These are phyloP conservation scores for Tagetes erecta DNA, from an alignment of 129 eudicot genomes.

Conservation along the genomic window DNA sequence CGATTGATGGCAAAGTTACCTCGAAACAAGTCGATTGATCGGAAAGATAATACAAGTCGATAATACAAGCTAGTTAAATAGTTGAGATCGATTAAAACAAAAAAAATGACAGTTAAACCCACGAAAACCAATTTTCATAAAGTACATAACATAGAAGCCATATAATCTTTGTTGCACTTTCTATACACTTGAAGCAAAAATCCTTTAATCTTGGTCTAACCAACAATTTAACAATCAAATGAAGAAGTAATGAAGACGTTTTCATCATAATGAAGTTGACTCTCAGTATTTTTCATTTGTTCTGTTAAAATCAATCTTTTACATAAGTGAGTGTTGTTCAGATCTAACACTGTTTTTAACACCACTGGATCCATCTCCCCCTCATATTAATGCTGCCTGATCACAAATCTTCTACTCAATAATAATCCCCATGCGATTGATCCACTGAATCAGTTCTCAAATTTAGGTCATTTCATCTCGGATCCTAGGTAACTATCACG, in stretches of 20 bases:
- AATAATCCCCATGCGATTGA: neutral
- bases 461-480: constrained; percentile 16
- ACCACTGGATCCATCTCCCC: constrained; percentile 22
- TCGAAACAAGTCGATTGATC: too few relatives aligned
- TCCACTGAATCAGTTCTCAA: constrained; percentile 10
- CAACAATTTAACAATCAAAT: neutral
- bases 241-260: neutral
- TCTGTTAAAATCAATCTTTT: neutral
- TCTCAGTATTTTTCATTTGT: neutral
- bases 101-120: too few relatives aligned
- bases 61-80: too few relatives aligned
- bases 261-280: neutral
- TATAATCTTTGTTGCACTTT: too few relatives aligned
- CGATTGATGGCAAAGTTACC: too few relatives aligned
- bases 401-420: constrained; percentile 24
- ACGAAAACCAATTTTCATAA: too few relatives aligned
- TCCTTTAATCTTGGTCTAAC: neutral
- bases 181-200: too few relatives aligned
- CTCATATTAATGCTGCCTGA: constrained; percentile 19
- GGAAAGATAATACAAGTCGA: too few relatives aligned
- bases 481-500: constrained; percentile 22
- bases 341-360: constrained; percentile 28
- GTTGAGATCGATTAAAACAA: too few relatives aligned
- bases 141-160: too few relatives aligned
- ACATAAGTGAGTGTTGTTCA: neutral